Percentiles rank a stretch among this genome's conserved stretches.
Conservation (phyloP, 116 monocot genomes). For the Trichopus zeylanicus region DNA sequence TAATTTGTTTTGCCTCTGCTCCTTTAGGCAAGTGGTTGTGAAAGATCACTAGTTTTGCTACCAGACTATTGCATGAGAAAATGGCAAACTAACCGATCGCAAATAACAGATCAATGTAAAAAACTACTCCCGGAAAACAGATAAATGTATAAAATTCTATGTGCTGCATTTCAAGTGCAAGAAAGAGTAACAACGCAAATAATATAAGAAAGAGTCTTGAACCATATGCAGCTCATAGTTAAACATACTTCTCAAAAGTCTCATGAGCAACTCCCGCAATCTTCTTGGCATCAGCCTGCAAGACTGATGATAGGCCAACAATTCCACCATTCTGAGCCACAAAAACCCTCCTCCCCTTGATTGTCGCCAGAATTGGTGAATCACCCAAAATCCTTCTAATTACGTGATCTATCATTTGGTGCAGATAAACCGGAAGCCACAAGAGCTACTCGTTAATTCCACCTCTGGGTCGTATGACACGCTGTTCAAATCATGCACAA, state of each 20-base stretch:
- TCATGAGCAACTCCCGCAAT: slow-evolving; percentile 67
- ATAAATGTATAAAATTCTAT: too few relatives aligned
- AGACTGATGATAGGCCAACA: slow-evolving; percentile 65
- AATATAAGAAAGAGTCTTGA: not conserved
- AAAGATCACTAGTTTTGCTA: too few relatives aligned
- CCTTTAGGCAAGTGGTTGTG: too few relatives aligned
- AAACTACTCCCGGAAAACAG: too few relatives aligned
- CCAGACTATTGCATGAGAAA: too few relatives aligned
- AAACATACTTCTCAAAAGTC: slow-evolving; percentile 76
- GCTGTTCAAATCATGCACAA: slow-evolving; percentile 40
- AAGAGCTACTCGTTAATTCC: slow-evolving; percentile 83
- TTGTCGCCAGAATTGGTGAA: slow-evolving; percentile 24
- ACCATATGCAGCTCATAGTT: not conserved
- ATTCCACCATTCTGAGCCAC: slow-evolving; percentile 36
- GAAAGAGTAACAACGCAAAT: not conserved
- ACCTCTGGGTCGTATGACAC: slow-evolving; percentile 85
- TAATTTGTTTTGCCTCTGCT: too few relatives aligned
- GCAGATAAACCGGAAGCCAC: slow-evolving; percentile 83
- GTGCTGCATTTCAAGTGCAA: not conserved
- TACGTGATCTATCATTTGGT: slow-evolving; percentile 47
- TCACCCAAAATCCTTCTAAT: slow-evolving; percentile 54
- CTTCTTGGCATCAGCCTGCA: slow-evolving; percentile 82
- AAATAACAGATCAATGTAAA: too few relatives aligned
- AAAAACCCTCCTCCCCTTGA: slow-evolving; percentile 25
- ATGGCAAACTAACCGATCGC: too few relatives aligned